Percentiles rank a stretch among this genome's conserved stretches.
Conservation (phyloP, 225 moss, liverwort and hornwort species). For the Bryum argenteum region DNA sequence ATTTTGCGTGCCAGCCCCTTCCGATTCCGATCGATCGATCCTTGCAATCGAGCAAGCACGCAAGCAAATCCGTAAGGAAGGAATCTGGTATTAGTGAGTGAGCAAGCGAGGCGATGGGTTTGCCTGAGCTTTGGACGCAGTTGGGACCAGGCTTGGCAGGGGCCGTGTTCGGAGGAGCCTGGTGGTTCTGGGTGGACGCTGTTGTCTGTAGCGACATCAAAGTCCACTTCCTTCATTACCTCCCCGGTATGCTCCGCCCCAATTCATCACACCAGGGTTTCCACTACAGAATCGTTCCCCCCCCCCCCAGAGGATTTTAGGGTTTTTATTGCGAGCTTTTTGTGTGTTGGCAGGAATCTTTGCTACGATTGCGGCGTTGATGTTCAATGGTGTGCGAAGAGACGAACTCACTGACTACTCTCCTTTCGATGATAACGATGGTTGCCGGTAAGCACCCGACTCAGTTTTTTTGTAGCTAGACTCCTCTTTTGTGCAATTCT, state of each 20-base stretch:
- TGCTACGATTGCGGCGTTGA: conserved; percentile 83
- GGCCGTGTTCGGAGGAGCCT: conserved; percentile 85
- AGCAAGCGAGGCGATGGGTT: conserved; percentile 49
- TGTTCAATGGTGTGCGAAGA: conserved; percentile 89
- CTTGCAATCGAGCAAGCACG: no score
- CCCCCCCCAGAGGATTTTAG: background rate
- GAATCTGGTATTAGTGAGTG: no score
- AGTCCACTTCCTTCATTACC: conserved; percentile 85
- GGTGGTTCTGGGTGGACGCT: conserved; percentile 99
- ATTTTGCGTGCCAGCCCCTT: no score
- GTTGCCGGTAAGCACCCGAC: conserved; percentile 58
- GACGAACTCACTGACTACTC: conserved; percentile 81
- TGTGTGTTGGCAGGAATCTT: conserved; percentile 60
- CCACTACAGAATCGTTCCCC: no score
- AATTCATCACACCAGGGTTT: background rate
- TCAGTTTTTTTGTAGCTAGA: background rate
- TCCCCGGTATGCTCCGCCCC: conserved; percentile 54
- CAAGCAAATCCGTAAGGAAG: no score
- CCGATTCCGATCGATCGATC: no score
- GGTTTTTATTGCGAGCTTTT: background rate
- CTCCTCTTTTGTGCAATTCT: no score
- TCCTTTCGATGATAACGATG: conserved; percentile 74
- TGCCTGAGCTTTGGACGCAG: conserved; percentile 66
- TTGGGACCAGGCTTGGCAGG: conserved; percentile 86
- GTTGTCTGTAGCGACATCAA: conserved; percentile 83